Conservation (phyloP, 2,329 filamentous ascomycete genomes). For the Scolecobasidium constrictum region DNA sequence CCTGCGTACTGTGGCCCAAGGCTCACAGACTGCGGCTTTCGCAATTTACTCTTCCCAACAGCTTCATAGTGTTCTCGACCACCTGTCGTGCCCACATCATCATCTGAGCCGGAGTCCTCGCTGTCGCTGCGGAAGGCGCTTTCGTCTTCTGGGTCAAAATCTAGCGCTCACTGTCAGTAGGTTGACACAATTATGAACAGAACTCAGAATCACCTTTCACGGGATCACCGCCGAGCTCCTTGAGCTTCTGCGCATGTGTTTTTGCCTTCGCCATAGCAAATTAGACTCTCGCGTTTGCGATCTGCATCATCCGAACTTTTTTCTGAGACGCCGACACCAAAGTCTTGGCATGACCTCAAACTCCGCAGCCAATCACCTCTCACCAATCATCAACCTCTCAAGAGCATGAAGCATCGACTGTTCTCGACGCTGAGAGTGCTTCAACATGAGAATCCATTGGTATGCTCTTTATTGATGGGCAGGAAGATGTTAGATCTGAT, state of each 20-base stretch:
- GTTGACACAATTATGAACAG: too few relatives aligned
- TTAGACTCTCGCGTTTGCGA: conserved; percentile 47
- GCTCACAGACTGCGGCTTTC: conserved; percentile 56
- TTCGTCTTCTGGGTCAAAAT: conserved; percentile 69
- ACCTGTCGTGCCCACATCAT: conserved; percentile 36
- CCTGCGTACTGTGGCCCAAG: conserved; percentile 77
- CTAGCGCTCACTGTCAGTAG: too few relatives aligned
- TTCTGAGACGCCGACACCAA: conserved; percentile 1
- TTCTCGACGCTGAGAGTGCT: conserved; percentile 44
- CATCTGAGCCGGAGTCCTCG: conserved; percentile 41
- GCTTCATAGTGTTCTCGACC: conserved; percentile 80
- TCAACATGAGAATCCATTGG: conserved; percentile 80
- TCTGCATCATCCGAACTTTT: conserved; percentile 43
- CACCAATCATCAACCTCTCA: background rate
- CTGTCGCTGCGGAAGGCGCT: conserved; percentile 45
- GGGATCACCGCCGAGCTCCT: background rate
- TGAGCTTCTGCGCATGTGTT: background rate
- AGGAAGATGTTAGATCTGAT: background rate
- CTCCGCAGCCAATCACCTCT: background rate
- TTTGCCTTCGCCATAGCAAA: background rate
- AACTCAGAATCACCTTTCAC: conserved; percentile 6
- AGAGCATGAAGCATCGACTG: conserved; percentile 29
- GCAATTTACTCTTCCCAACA: conserved; percentile 76
- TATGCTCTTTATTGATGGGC: conserved; percentile 28
- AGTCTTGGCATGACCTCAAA: background rate